These are phyloP conservation scores for Lophium mytilinum DNA, from an alignment of 495 filamentous ascomycete genomes.

Conservation along the genomic window DNA sequence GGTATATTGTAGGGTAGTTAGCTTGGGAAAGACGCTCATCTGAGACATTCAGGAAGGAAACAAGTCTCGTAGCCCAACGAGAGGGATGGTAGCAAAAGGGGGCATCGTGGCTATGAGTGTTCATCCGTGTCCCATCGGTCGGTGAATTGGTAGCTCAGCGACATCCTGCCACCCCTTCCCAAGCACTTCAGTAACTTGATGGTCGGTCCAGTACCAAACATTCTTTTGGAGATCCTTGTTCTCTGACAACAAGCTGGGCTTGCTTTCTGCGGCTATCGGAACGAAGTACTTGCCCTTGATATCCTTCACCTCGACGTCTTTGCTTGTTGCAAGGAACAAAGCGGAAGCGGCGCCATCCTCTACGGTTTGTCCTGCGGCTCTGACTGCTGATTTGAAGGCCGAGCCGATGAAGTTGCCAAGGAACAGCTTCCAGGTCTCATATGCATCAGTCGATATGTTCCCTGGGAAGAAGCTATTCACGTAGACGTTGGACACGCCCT, in stretches of 20 bases:
- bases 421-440: slow-evolving; percentile 31
- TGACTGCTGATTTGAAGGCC: slow-evolving; percentile 12
- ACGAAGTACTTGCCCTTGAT: slow-evolving; percentile 33
- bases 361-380: slow-evolving; percentile 27
- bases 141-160: not conserved
- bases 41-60: too few species aligned
- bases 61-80: too few species aligned
- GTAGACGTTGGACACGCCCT: slow-evolving; percentile 25
- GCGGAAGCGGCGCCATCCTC: slow-evolving; percentile 36
- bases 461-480: slow-evolving; percentile 38
- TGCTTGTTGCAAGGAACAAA: slow-evolving; percentile 33
- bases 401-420: slow-evolving; percentile 25
- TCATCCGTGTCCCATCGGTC: not conserved
- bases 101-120: too few species aligned
- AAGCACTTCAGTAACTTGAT: slow-evolving; percentile 5
- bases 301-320: slow-evolving; percentile 13
- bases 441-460: slow-evolving; percentile 36
- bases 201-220: slow-evolving; percentile 31
- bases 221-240: slow-evolving; percentile 27
- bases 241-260: slow-evolving; percentile 21
- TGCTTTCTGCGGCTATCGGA: slow-evolving; percentile 29
- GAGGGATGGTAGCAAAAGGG: too few species aligned
- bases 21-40: too few species aligned
- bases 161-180: slow-evolving; percentile 11
- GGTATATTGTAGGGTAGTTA: too few species aligned